A percentile compares a stretch with the other conserved stretches of the same genome.
phyloP scores from a whole-genome alignment of 345 rosid genomes.

The Jatropha curcas region DNA sequence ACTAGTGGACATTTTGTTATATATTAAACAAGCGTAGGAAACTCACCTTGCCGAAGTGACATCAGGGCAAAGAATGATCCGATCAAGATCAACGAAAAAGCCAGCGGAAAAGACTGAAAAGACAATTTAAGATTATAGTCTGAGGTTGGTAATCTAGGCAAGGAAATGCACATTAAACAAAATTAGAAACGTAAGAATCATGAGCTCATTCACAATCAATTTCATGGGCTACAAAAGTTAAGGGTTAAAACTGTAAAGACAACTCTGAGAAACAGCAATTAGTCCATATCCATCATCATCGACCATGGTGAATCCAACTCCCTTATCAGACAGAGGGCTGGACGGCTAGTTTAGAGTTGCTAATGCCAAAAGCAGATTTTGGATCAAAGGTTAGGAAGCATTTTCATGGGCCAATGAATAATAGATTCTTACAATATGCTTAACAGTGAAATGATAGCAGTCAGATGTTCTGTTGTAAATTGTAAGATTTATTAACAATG shows the following conservation, averaged over 20 bases:
- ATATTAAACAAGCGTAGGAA: neutral
- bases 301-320: neutral
- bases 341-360: too few species aligned
- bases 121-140: conserved; percentile 13
- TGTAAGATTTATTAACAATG: neutral
- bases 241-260: neutral
- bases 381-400: too few species aligned
- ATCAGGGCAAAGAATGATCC: conserved; percentile 59
- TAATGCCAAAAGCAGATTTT: too few species aligned
- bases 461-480: neutral
- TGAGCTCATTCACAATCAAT: neutral
- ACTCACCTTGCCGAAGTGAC: conserved; percentile 79
- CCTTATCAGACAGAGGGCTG: neutral
- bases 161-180: neutral
- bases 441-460: neutral
- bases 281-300: neutral
- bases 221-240: neutral
- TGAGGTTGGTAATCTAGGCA: neutral
- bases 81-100: conserved; percentile 52
- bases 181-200: neutral
- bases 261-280: neutral
- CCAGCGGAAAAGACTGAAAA: conserved; percentile 77
- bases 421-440: too few species aligned
- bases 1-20: neutral
- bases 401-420: too few species aligned